Evolutionary conservation across 2,329 filamentous ascomycete genomes (phyloP), one percentile per base, ranked within the genome.

Genomic region (Lachnellula suecica): DNA sequence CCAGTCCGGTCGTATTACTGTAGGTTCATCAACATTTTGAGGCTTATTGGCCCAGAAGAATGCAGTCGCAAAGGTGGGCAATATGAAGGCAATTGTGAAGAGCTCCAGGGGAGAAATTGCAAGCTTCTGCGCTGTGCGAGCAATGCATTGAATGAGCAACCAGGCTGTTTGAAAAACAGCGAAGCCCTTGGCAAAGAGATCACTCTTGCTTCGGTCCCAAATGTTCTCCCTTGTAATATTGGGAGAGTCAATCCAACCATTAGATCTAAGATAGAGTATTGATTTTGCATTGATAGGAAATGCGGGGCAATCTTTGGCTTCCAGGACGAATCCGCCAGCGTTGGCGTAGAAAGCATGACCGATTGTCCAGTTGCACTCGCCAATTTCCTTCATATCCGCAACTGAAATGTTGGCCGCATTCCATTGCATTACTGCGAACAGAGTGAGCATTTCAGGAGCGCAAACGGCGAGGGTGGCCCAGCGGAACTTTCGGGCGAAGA

Each of bases 1-100:
- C 47, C 47, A 50, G 13, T 25, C 31, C 1, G 47, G 17, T 19
- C 13, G 29, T 4, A 46, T 51, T 3, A 47, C 19, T 6, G 38
- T 46, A 5, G 42, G 52, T 41, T 44, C 47, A 17, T 44, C 41
- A 27, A 53, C 52, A 15, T 55, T 37, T 44, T 58, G 44, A 8
- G 55, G 57, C 47, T 58, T 59, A 9, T 50, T 47, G 34, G 34
- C 44, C 57, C 52, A 58, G 44, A 58, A 58, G 35, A 45, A 58
- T n/a, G 41, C 45, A 8, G 57, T 44, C 37, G 51, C 45, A 7
- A 53, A 20, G 7, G 50, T 54, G 5, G 52, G 49, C 6, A 59
- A 43, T 8, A 54, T 45, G 19, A 58, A 56, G 17, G 52, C 55
- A 11, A 59, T 44, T 4, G 55, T 56, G 41, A 54, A 56, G 13